A percentile compares a stretch with the other conserved stretches of the same genome.
These are phyloP conservation scores for Euclidium syriacum DNA, from an alignment of 345 rosid genomes.

Conservation along the genomic window DNA sequence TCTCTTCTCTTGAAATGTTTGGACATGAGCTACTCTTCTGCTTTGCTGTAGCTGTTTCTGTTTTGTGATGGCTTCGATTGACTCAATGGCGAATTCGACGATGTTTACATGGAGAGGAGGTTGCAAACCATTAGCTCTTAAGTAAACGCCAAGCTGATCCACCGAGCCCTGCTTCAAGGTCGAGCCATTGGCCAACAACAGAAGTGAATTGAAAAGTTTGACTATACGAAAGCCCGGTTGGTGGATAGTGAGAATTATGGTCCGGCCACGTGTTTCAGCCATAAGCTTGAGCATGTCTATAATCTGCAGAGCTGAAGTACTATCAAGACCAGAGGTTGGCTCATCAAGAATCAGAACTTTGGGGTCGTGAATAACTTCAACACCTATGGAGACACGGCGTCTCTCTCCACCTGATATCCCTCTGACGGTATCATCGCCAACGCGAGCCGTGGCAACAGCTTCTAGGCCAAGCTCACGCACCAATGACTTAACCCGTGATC, in stretches of 20 bases:
- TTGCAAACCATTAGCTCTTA: slow-evolving; percentile 50
- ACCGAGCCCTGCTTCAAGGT: slow-evolving; percentile 76
- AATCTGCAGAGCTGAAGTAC: slow-evolving; percentile 77
- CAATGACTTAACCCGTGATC: slow-evolving; percentile 55
- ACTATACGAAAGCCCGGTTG: slow-evolving; percentile 94
- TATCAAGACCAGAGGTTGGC: slow-evolving; percentile 96
- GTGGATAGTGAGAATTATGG: slow-evolving; percentile 73
- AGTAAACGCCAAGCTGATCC: slow-evolving; percentile 51
- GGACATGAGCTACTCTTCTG: slow-evolving; percentile 19
- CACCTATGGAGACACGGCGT: slow-evolving; percentile 93
- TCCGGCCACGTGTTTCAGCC: slow-evolving; percentile 81
- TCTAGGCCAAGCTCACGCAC: slow-evolving; percentile 79
- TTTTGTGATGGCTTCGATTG: slow-evolving; percentile 52
- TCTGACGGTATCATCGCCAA: slow-evolving; percentile 75
- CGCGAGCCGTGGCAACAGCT: slow-evolving; percentile 59
- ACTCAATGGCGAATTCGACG: slow-evolving; percentile 82
- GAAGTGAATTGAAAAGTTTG: slow-evolving; percentile 68
- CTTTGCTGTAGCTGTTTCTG: slow-evolving; percentile 20
- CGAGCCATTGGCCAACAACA: slow-evolving; percentile 71
- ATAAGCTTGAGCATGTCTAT: slow-evolving; percentile 81
- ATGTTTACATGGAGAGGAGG: slow-evolving; percentile 65
- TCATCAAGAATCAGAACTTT: slow-evolving; percentile 88
- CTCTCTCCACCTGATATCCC: slow-evolving; percentile 98
- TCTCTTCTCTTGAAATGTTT: slow-evolving; percentile 32
- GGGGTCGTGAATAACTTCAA: slow-evolving; percentile 88